Conservation (phyloP, 352 stramenopile species). For the Phytophthora constricta region DNA sequence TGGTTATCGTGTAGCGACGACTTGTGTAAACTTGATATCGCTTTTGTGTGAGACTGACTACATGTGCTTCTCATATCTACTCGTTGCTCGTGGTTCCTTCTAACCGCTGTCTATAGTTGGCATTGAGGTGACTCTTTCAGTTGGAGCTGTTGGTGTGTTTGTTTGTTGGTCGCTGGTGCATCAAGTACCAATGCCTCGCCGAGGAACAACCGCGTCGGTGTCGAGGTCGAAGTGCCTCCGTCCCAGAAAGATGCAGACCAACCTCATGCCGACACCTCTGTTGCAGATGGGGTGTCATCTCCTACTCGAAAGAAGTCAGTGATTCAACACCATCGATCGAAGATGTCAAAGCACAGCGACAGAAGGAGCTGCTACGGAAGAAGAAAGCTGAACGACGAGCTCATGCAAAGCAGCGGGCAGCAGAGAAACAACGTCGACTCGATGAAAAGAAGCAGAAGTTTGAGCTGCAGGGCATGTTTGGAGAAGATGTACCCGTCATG, state of each 20-base stretch:
- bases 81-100: background rate
- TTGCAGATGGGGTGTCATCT: conserved; percentile 5
- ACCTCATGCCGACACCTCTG: conserved; percentile 13
- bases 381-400: conserved; percentile 59
- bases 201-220: conserved; percentile 33
- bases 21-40: no score
- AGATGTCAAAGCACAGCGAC: conserved; percentile 35
- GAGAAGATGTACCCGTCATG: conserved; percentile 27
- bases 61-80: conserved; percentile 10
- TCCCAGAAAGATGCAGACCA: conserved; percentile 23
- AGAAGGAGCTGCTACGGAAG: conserved; percentile 55
- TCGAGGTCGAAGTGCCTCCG: conserved; percentile 13
- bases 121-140: background rate
- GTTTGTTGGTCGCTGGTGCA: no score
- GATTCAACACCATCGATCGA: conserved; percentile 20
- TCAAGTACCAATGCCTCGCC: conserved; percentile 25
- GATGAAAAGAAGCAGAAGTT: conserved; percentile 30
- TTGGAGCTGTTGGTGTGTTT: background rate
- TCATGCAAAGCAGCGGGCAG: conserved; percentile 45
- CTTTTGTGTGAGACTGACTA: conserved; percentile 29
- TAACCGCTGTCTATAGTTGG: conserved; percentile 37
- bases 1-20: conserved; percentile 14
- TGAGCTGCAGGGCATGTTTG: conserved; percentile 15
- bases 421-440: conserved; percentile 27
- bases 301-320: conserved; percentile 5